Conservation (phyloP, 176 grass and related monocot species). For the Triticum timopheevii region DNA sequence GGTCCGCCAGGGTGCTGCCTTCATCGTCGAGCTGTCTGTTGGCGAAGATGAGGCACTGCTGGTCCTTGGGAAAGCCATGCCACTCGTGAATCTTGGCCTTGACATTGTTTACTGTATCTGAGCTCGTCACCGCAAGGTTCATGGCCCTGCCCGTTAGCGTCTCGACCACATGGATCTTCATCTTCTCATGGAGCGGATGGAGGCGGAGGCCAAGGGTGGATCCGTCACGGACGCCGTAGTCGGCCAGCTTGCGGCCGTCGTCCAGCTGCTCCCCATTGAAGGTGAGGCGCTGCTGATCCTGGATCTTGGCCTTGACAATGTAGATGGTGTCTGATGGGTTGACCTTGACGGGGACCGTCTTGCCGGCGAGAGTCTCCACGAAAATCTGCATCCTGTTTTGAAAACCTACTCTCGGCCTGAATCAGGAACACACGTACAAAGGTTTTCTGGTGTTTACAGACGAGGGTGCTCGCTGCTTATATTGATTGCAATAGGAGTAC, state of each 20-base stretch:
- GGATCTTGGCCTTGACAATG: background rate
- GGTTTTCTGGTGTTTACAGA: too few relatives aligned
- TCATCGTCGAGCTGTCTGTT: background rate
- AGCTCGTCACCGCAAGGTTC: background rate
- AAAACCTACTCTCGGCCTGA: too few relatives aligned
- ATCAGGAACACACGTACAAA: too few relatives aligned
- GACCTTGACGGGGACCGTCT: too few relatives aligned
- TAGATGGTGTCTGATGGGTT: background rate
- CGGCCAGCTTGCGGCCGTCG: background rate
- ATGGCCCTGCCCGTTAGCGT: background rate
- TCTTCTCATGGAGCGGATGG: background rate
- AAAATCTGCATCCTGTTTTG: too few relatives aligned
- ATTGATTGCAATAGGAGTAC: too few relatives aligned
- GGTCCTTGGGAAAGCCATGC: background rate
- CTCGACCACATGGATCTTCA: background rate
- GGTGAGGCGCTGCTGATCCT: background rate
- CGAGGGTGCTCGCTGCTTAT: too few relatives aligned
- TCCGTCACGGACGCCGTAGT: too few relatives aligned
- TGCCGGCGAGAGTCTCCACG: too few relatives aligned
- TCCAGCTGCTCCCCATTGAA: background rate
- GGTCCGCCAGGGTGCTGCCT: too few relatives aligned
- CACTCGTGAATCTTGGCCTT: background rate
- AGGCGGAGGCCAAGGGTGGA: background rate
- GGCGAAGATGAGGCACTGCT: background rate
- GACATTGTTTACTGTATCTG: background rate